A percentile compares a stretch with the other conserved stretches of the same genome.
phyloP scores from a whole-genome alignment of 176 grass and related monocot species.

The Oryza rufipogon region DNA sequence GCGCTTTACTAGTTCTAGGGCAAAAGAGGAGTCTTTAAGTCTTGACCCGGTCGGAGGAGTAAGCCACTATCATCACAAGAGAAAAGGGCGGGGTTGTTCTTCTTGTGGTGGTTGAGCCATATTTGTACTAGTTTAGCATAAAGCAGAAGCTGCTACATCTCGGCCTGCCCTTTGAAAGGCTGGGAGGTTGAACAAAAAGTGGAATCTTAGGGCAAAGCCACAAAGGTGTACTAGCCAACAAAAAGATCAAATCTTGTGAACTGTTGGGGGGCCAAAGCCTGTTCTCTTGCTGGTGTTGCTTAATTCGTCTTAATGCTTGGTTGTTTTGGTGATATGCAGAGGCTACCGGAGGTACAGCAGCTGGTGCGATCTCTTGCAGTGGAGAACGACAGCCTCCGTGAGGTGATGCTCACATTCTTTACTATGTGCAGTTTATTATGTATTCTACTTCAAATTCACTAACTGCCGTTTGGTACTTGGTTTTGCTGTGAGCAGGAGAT shows the following conservation, averaged over 20 bases:
- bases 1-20: constrained; percentile 28
- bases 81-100: background rate
- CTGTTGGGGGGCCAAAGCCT: background rate
- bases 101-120: constrained; percentile 46
- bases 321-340: constrained; percentile 40
- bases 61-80: background rate
- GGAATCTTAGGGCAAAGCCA: constrained; percentile 48
- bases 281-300: background rate
- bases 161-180: constrained; percentile 36
- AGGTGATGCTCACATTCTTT: constrained; percentile 37
- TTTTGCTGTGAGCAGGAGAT: constrained; percentile 53
- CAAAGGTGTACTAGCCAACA: constrained; percentile 29
- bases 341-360: constrained; percentile 63
- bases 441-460: background rate
- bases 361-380: constrained; percentile 50
- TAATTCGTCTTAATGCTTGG: constrained; percentile 34
- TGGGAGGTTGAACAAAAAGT: constrained; percentile 26
- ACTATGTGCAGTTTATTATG: background rate
- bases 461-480: constrained; percentile 8
- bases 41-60: constrained; percentile 17
- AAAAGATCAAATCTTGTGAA: constrained; percentile 18
- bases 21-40: constrained; percentile 20
- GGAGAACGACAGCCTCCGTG: constrained; percentile 51
- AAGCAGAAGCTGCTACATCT: constrained; percentile 38
- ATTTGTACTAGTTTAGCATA: constrained; percentile 46